Percentiles rank a stretch among this genome's conserved stretches.
Evolutionary conservation across 164 flowering plant genomes (phyloP).

Genomic region (Umbellularia californica): DNA sequence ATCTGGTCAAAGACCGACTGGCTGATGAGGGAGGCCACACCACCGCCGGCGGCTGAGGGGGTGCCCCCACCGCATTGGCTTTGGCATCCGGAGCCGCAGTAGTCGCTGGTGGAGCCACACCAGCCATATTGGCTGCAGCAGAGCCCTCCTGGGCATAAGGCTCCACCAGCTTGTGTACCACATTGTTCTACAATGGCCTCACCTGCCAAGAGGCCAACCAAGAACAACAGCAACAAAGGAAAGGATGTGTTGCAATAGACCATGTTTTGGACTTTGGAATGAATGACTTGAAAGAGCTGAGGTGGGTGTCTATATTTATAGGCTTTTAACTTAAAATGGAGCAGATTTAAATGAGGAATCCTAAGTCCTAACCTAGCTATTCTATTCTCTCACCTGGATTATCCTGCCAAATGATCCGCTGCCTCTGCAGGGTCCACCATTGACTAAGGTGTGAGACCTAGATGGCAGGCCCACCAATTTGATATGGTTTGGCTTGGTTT

Average conservation of each 20-base stretch:
- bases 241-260: background rate
- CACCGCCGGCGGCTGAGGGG: background rate
- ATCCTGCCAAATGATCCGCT: too few species aligned
- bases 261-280: background rate
- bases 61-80: conserved; percentile 1
- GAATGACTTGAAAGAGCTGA: background rate
- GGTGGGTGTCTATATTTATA: background rate
- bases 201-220: background rate
- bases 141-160: conserved; percentile 7
- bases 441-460: too few species aligned
- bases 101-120: conserved; percentile 3
- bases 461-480: too few species aligned
- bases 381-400: too few species aligned
- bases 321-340: background rate
- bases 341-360: too few species aligned
- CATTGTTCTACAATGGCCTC: conserved; percentile 7
- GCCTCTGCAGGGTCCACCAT: too few species aligned
- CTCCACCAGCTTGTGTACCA: conserved; percentile 10
- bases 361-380: too few species aligned
- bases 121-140: conserved; percentile 12
- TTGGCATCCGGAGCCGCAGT: conserved; percentile 5
- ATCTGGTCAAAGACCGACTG: conserved; percentile 5
- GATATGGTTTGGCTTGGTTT: too few species aligned
- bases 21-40: background rate
- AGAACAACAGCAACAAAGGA: background rate